Evolutionary conservation across 2,329 filamentous ascomycete species (phyloP).

Genomic region (Penicillium sumatraense): DNA sequence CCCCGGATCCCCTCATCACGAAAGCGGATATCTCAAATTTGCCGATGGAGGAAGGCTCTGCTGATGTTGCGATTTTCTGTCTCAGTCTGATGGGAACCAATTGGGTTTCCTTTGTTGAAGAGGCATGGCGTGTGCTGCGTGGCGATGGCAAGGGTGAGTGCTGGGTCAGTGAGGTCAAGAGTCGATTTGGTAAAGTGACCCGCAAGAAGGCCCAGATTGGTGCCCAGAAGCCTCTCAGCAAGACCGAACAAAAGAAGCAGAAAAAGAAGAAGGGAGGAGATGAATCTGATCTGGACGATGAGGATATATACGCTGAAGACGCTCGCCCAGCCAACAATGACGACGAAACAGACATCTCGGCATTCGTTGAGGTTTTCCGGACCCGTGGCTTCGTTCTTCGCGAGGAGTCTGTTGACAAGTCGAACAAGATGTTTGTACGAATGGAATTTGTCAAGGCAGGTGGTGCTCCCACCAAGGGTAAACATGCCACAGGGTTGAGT

Average conservation of each 20-base stretch:
- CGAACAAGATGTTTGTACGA: constrained; percentile 98
- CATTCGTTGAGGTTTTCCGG: constrained; percentile 81
- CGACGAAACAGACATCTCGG: constrained; percentile 81
- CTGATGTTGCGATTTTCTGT: constrained; percentile 92
- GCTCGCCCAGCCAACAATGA: constrained; percentile 59
- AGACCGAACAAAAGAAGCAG: constrained; percentile 48
- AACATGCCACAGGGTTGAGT: constrained; percentile 56
- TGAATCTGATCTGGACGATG: constrained; percentile 48
- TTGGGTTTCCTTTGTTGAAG: constrained; percentile 95
- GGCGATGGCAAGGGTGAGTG: constrained; percentile 84
- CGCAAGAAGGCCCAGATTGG: constrained; percentile 48
- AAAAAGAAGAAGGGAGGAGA: constrained; percentile 52
- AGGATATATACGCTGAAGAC: constrained; percentile 58
- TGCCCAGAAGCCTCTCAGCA: constrained; percentile 44
- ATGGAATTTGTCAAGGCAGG: constrained; percentile 91
- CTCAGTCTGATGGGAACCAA: constrained; percentile 98
- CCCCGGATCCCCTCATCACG: constrained; percentile 75
- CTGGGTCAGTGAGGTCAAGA: constrained; percentile 97
- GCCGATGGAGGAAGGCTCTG: constrained; percentile 72
- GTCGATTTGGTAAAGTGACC: constrained; percentile 72
- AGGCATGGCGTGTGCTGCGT: constrained; percentile 87
- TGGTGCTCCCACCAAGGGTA: constrained; percentile 71
- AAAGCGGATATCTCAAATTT: constrained; percentile 86
- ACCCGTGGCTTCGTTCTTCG: constrained; percentile 85
- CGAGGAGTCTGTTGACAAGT: constrained; percentile 73